Evolutionary conservation across 2,329 filamentous ascomycete genomes (phyloP).

Genomic region (Cladosporium sp.): DNA sequence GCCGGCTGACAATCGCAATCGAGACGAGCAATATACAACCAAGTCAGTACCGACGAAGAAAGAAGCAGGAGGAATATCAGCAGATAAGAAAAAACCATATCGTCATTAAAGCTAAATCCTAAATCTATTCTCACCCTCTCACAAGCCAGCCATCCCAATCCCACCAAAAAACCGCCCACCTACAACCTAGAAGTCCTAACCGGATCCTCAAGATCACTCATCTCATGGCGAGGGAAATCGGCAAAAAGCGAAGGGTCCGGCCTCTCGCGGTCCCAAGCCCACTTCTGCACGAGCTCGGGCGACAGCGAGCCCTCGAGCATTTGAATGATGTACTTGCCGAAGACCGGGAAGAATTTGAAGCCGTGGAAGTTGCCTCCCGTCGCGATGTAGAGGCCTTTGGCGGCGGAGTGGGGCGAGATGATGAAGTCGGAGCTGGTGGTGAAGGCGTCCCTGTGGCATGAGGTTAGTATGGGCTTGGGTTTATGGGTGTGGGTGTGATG

Average conservation of each 20-base stretch:
- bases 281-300: constrained; percentile 42
- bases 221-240: constrained; percentile 55
- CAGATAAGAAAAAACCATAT: too few relatives aligned
- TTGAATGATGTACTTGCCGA: constrained; percentile 32
- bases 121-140: background rate
- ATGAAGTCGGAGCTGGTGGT: constrained; percentile 53
- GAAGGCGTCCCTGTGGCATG: constrained; percentile 55
- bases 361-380: constrained; percentile 41
- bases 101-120: too few relatives aligned
- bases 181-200: constrained; percentile 16
- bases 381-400: constrained; percentile 40
- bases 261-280: constrained; percentile 57
- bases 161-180: constrained; percentile 5
- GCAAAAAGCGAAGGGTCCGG: constrained; percentile 50
- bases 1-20: too few relatives aligned
- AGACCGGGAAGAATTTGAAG: constrained; percentile 35
- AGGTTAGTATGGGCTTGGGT: background rate
- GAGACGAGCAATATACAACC: too few relatives aligned
- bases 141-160: background rate
- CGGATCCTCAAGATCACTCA: constrained; percentile 48
- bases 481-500: background rate
- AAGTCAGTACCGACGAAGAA: too few relatives aligned
- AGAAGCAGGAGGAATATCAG: too few relatives aligned
- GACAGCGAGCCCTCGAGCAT: constrained; percentile 37
- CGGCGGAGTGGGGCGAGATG: constrained; percentile 41